Base-by-base conservation (phyloP, 768 basidiomycete genomes). In the Brasilioporus rufonigricans region DNA sequence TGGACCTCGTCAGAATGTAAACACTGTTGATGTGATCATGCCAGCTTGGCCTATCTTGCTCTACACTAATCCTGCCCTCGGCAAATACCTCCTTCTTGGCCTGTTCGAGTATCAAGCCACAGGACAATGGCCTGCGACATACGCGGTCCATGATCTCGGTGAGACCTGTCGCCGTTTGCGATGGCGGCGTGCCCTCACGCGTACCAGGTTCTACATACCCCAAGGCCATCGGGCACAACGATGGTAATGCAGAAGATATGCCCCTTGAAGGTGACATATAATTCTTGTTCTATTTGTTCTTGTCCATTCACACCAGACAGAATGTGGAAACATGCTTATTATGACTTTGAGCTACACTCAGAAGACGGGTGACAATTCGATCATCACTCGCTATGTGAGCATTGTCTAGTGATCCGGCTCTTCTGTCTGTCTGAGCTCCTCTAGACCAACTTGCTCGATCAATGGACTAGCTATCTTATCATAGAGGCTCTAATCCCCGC, bases 301-400 rank as follows among this genome's bases (percentile, higher is more conserved):
- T 13, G 26, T 29, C 27, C 18, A 16, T 26, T 61, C 14, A 64
- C 27, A 21, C 32, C 21, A n/a, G 50, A 33, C 45, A 84, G 87
- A 88, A 70, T 83, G 83, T 53, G 87, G 85, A 16, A 87, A 89
- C 62, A 86, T 87, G 83, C 71, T 88, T 7, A 86, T 87, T 66
- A 86, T 87, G 85, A 75, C 83, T 1, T 71, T 86, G 49, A 80
- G 80, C 58, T 83, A 86, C 60, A 79, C 79, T 2, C 82, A 81
- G 55, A 77, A 73, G 58, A 76, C 81, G 0, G 71, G 73, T 14
- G 83, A 86, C 59, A 65, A 50, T n/a, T 79, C 81, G 1, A 77
- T 83, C 45, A 62, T 87, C 81, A 1, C 71, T 80, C 19, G 76
- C 5, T 64, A 64, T 29, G 63, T 64, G 13, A 21, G 56, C 19